Evolutionary conservation across 148 eudicot genomes (phyloP).

Genomic region (Rheum nobile): DNA sequence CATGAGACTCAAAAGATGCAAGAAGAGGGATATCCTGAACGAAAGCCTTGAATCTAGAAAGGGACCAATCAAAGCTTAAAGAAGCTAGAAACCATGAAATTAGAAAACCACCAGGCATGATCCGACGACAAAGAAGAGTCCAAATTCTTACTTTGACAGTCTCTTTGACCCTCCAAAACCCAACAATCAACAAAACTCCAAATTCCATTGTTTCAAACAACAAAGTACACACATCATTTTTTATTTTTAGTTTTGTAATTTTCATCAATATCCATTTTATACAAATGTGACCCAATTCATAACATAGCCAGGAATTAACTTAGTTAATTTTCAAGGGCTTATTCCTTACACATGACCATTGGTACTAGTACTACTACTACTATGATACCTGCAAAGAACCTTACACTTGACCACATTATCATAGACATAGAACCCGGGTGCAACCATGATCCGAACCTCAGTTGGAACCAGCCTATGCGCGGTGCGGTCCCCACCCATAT

Average conservation of each 20-base stretch:
- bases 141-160: neutral
- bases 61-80: neutral
- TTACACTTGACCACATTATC: conserved; percentile 95
- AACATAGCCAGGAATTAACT: too few relatives aligned
- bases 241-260: neutral
- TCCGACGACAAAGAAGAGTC: neutral
- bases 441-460: conserved; percentile 73
- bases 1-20: neutral
- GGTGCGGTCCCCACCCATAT: conserved; percentile 64
- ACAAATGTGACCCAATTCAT: conserved; percentile 1
- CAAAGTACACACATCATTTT: too few relatives aligned
- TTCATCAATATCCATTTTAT: neutral
- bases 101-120: neutral
- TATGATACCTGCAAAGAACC: conserved; percentile 75
- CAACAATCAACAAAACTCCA: conserved; percentile 2
- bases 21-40: neutral
- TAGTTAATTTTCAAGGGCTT: neutral
- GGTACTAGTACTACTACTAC: neutral
- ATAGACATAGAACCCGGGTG: conserved; percentile 86
- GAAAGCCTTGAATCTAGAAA: neutral
- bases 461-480: conserved; percentile 32
- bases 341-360: neutral
- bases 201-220: neutral
- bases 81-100: neutral
- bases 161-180: neutral